Percentiles rank a stretch among this genome's conserved stretches.
phyloP scores from a whole-genome alignment of 75 land plant species.

The Sequoia sempervirens region DNA sequence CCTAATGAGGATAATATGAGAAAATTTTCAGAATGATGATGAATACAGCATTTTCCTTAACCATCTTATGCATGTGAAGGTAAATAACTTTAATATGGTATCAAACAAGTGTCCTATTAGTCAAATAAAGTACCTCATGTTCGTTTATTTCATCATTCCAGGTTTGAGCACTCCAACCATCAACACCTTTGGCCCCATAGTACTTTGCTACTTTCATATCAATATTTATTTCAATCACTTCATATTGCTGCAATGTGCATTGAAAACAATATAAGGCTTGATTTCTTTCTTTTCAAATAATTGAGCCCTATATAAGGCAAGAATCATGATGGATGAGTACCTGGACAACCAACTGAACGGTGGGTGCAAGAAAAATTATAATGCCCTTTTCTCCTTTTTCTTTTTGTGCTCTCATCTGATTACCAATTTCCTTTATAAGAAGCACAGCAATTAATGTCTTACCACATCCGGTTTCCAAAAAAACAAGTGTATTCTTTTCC shows the following conservation, averaged over 20 bases:
- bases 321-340: constrained; percentile 18
- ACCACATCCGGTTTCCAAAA: constrained; percentile 82
- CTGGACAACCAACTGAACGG: constrained; percentile 79
- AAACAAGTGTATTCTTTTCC: constrained; percentile 71
- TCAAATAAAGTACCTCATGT: constrained; percentile 39
- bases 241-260: constrained; percentile 55
- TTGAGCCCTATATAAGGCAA: background rate
- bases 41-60: background rate
- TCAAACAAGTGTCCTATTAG: background rate
- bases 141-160: constrained; percentile 56
- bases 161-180: constrained; percentile 43
- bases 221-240: constrained; percentile 50
- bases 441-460: constrained; percentile 86
- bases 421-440: constrained; percentile 55
- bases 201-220: constrained; percentile 54
- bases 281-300: background rate
- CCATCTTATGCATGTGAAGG: background rate
- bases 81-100: background rate
- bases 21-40: background rate
- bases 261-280: background rate
- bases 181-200: constrained; percentile 67
- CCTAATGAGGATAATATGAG: background rate
- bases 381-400: constrained; percentile 20
- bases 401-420: constrained; percentile 12
- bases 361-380: constrained; percentile 83